These are phyloP conservation scores for Fusarium torulosum DNA, from an alignment of 2,329 filamentous ascomycete genomes.

Conservation along the genomic window DNA sequence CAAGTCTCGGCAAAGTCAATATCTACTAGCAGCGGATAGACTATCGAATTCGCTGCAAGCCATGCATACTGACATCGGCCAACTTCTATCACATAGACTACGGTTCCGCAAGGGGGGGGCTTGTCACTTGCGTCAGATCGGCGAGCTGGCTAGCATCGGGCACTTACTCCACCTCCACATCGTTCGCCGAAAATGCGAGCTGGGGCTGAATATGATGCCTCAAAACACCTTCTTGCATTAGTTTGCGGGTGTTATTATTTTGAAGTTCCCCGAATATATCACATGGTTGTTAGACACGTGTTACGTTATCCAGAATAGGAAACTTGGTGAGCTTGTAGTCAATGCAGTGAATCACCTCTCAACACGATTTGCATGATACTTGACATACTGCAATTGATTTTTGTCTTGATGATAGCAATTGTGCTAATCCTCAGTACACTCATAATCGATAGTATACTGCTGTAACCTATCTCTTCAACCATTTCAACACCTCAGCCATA, in stretches of 20 bases:
- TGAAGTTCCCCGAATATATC: slow-evolving; percentile 11
- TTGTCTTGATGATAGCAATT: too few species aligned
- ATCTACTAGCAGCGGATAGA: not conserved
- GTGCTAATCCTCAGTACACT: too few species aligned
- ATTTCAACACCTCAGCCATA: slow-evolving; percentile 11
- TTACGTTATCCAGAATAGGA: not conserved
- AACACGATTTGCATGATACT: not conserved
- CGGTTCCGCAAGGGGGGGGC: not conserved
- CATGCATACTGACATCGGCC: not conserved
- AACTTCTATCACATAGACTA: not conserved
- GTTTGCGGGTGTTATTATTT: not conserved
- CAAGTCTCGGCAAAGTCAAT: not conserved
- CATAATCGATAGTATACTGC: too few species aligned
- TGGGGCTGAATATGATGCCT: not conserved
- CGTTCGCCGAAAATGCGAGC: slow-evolving; percentile 20
- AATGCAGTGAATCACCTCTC: not conserved
- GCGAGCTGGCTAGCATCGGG: slow-evolving; percentile 15
- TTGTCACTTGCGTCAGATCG: slow-evolving; percentile 13
- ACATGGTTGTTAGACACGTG: not conserved
- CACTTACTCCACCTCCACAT: not conserved
- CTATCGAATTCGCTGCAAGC: not conserved
- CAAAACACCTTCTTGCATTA: not conserved
- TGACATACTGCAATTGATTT: too few species aligned
- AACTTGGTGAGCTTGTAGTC: not conserved
- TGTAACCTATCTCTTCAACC: slow-evolving; percentile 8